Base-by-base conservation (phyloP, 2,329 filamentous ascomycete species). In the Biscogniauxia sp. region DNA sequence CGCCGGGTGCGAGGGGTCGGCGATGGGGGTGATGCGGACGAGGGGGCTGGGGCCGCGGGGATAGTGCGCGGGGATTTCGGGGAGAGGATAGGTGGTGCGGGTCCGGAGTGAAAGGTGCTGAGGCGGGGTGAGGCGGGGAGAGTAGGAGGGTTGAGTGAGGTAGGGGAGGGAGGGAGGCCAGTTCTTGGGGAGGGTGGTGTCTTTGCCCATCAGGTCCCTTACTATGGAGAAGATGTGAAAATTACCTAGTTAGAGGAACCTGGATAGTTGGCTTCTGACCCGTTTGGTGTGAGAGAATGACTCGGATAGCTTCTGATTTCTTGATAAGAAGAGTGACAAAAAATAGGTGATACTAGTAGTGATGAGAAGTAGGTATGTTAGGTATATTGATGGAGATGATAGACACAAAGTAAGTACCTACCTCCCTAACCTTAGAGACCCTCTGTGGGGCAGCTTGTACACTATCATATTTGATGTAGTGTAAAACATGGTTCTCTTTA, bases 121-220 rank as follows among this genome's bases (percentile, higher is more conserved):
- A 1, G 68, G 19, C 17, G 74, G 69, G 6, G 76, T 76, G 41
- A 86, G 70, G 62, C 77, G 74, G 50, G 77, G 76, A 26, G 80
- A 80, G 71, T 84, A 80, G 2, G 75, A 69, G 1, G 86, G 83
- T 2, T 74, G 66, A 1, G 74, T 77, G 54, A 88, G 79, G 68
- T 88, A 89, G 1, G 78, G 76, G 1, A 87, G 66, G 9, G 74
- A 56, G 3, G 74, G 45, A 0, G 86, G 85, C 87, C 87, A 89
- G 72, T 87, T 86, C 64, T 80, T 82, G 2, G 85, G 84, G 23
- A 66, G 13, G 11, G 37, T 53, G n/a, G 59, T 9, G 13, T 66
- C 61, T 63, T 68, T 73, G 13, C 66, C 69, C 72, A 73, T 73
- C 62, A 26, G 37, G 3, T 19, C 19, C 23, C 23, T 23, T 5